These are phyloP conservation scores for Gaertneriomyces sp. DNA, from an alignment of 192 early-diverging fungal species.

Conservation along the genomic window DNA sequence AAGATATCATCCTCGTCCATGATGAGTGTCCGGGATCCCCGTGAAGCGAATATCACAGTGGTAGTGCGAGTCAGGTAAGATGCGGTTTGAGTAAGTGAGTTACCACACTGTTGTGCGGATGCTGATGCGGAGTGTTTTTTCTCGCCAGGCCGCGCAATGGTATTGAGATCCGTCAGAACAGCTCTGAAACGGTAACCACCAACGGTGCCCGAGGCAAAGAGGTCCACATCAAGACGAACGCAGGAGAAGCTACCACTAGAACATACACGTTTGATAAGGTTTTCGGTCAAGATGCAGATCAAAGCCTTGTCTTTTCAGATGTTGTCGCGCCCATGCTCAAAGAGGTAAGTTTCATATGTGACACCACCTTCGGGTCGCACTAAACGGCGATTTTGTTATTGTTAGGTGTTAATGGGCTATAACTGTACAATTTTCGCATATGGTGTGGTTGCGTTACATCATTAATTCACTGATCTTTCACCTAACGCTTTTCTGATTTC, in stretches of 20 bases:
- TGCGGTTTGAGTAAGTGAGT: background rate
- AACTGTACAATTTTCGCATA: slow-evolving; percentile 78
- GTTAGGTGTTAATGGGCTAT: slow-evolving; percentile 62
- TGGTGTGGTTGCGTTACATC: slow-evolving; percentile 24
- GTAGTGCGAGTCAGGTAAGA: slow-evolving; percentile 46
- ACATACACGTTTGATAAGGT: slow-evolving; percentile 89
- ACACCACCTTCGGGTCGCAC: no score
- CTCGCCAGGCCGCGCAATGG: slow-evolving; percentile 48
- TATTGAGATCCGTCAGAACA: slow-evolving; percentile 67
- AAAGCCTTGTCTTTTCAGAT: slow-evolving; percentile 75
- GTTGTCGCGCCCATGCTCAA: slow-evolving; percentile 80
- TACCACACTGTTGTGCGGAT: background rate
- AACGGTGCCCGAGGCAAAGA: slow-evolving; percentile 55
- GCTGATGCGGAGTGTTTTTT: background rate
- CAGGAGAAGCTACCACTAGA: slow-evolving; percentile 55
- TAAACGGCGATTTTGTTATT: no score
- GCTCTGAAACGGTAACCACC: slow-evolving; percentile 55
- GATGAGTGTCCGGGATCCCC: slow-evolving; percentile 20
- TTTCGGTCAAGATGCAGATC: slow-evolving; percentile 82
- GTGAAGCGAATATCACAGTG: slow-evolving; percentile 51
- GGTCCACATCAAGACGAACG: slow-evolving; percentile 46
- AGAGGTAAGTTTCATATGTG: slow-evolving; percentile 47
- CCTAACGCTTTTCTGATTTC: slow-evolving; percentile 8
- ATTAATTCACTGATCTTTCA: background rate
- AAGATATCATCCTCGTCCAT: slow-evolving; percentile 4